Conservation (phyloP, 2,329 filamentous ascomycete genomes). For the Bimuria novae-zelandiae region DNA sequence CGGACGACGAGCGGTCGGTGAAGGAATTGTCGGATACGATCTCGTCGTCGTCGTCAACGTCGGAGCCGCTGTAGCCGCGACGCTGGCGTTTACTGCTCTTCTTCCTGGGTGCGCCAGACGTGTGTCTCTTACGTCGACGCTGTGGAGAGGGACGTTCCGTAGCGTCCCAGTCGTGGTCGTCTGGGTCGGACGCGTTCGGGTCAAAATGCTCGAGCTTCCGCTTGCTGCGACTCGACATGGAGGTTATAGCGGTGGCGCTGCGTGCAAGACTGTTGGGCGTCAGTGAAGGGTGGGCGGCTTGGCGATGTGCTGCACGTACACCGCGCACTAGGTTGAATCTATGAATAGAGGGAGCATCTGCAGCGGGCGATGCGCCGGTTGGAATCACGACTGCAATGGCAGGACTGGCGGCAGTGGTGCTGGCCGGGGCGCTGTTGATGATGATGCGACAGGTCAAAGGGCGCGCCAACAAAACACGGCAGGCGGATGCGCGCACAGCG, state of each 20-base stretch:
- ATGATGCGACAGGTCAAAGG: slow-evolving; percentile 10
- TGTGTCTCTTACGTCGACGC: slow-evolving; percentile 34
- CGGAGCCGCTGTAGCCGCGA: slow-evolving; percentile 39
- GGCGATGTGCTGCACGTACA: slow-evolving; percentile 28
- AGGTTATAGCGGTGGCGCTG: slow-evolving; percentile 27
- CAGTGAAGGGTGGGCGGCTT: slow-evolving; percentile 20
- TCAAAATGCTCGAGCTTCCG: slow-evolving; percentile 46
- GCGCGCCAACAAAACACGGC: slow-evolving; percentile 23
- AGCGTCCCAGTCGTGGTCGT: slow-evolving; percentile 46
- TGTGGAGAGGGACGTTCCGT: slow-evolving; percentile 33
- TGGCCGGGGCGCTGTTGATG: slow-evolving; percentile 26
- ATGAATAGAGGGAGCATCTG: slow-evolving; percentile 29
- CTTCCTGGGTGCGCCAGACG: slow-evolving; percentile 32
- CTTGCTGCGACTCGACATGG: slow-evolving; percentile 47
- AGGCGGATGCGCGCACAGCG: slow-evolving; percentile 10
- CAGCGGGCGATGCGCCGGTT: slow-evolving; percentile 21
- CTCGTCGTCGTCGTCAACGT: slow-evolving; percentile 52
- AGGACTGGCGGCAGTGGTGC: slow-evolving; percentile 24
- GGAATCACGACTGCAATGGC: slow-evolving; percentile 27
- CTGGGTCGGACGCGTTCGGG: slow-evolving; percentile 46
- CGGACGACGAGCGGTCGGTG: slow-evolving; percentile 45
- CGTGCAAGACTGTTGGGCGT: slow-evolving; percentile 24
- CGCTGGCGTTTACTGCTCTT: slow-evolving; percentile 40
- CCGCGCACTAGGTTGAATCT: slow-evolving; percentile 21
- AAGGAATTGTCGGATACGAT: slow-evolving; percentile 53